phyloP scores from a whole-genome alignment of 2,329 filamentous ascomycete genomes.

The Malbranchea cinnamomea region DNA sequence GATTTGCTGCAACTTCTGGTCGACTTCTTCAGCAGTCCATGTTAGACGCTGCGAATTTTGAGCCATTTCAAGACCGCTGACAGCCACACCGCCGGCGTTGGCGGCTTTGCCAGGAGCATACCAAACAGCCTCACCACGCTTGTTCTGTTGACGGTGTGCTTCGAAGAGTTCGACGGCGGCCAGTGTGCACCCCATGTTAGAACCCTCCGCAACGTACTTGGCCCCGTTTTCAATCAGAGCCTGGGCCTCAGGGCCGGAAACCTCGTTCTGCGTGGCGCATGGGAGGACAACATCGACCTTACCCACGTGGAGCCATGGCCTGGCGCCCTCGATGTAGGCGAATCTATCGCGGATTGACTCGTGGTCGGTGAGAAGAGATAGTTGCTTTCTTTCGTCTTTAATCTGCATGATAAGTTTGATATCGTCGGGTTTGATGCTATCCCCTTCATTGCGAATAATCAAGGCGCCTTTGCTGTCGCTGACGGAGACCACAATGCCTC shows the following conservation, averaged over 20 bases:
- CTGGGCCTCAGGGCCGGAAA: constrained; percentile 78
- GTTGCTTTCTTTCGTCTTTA: constrained; percentile 74
- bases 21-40: constrained; percentile 84
- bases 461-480: constrained; percentile 83
- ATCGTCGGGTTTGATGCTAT: constrained; percentile 63
- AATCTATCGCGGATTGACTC: constrained; percentile 47
- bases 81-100: constrained; percentile 93
- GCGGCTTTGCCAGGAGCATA: constrained; percentile 95
- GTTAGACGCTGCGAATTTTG: constrained; percentile 81
- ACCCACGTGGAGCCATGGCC: constrained; percentile 83
- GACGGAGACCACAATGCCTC: constrained; percentile 79
- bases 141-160: constrained; percentile 42
- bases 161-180: constrained; percentile 83
- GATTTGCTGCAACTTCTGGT: constrained; percentile 77
- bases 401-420: constrained; percentile 64
- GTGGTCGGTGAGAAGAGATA: constrained; percentile 53
- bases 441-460: constrained; percentile 50
- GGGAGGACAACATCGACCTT: constrained; percentile 85
- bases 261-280: constrained; percentile 94
- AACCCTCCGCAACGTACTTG: constrained; percentile 85
- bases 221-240: constrained; percentile 60
- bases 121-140: constrained; percentile 62
- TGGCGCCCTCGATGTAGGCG: constrained; percentile 73
- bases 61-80: constrained; percentile 96
- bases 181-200: constrained; percentile 98